These are phyloP conservation scores for Fistulinella cinereoalba DNA, from an alignment of 1,284 basidiomycete species.

Conservation along the genomic window DNA sequence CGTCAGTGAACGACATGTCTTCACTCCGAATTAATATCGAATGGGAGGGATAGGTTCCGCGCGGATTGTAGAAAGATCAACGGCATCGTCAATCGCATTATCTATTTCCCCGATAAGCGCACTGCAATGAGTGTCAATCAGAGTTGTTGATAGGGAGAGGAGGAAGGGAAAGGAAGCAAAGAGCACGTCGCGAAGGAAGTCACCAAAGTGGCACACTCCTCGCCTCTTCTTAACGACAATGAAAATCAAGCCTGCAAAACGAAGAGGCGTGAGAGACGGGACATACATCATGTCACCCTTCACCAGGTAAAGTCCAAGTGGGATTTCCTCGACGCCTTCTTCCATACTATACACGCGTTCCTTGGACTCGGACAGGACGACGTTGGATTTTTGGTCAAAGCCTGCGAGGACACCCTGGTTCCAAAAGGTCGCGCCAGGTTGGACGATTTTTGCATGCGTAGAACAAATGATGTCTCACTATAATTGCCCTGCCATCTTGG, in stretches of 20 bases:
- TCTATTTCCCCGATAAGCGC: conserved; percentile 92
- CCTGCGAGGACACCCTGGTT: conserved; percentile 82
- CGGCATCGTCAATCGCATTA: conserved; percentile 74
- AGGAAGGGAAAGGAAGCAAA: background rate
- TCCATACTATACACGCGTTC: conserved; percentile 90
- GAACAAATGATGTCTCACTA: conserved; percentile 42
- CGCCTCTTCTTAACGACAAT: no score
- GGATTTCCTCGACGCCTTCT: conserved; percentile 91
- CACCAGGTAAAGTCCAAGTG: conserved; percentile 94
- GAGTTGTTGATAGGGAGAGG: background rate
- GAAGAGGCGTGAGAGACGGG: no score
- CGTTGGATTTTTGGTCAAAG: conserved; percentile 90
- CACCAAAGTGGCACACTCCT: no score
- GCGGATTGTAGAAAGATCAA: conserved; percentile 76
- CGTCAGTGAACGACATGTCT: no score
- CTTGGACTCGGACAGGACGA: conserved; percentile 87
- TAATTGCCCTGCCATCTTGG: conserved; percentile 88
- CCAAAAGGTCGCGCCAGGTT: background rate
- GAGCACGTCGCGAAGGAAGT: no score
- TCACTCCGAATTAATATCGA: conserved; percentile 61
- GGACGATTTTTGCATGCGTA: conserved; percentile 8
- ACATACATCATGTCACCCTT: conserved; percentile 96
- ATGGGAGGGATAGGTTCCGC: conserved; percentile 87
- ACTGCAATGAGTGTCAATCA: conserved; percentile 39
- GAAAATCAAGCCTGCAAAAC: no score